These are phyloP conservation scores for Penicillium sp. DNA, from an alignment of 2,329 filamentous ascomycete species.

Conservation along the genomic window DNA sequence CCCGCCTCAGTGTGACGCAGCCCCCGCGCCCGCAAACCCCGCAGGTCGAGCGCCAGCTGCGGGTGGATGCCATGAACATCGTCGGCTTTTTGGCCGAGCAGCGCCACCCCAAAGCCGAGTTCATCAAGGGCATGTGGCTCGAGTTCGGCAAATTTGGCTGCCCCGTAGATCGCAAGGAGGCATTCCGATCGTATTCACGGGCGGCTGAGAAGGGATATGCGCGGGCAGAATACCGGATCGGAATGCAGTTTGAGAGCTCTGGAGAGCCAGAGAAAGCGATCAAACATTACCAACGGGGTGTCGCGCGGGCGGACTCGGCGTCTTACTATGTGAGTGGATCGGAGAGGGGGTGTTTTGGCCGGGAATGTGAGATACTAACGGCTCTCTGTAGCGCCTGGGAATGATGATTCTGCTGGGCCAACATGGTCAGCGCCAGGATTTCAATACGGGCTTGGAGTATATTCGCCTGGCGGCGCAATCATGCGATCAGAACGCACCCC, in stretches of 20 bases:
- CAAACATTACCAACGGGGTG: slow-evolving; percentile 83
- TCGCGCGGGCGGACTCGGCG: slow-evolving; percentile 80
- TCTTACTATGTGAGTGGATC: slow-evolving; percentile 63
- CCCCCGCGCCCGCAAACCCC: slow-evolving; percentile 74
- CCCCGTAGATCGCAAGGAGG: slow-evolving; percentile 90
- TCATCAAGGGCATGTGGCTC: slow-evolving; percentile 93
- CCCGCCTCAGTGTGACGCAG: slow-evolving; percentile 63
- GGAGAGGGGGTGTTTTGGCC: slow-evolving; percentile 5
- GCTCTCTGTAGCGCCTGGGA: slow-evolving; percentile 67
- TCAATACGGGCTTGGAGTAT: slow-evolving; percentile 72
- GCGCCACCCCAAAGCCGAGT: slow-evolving; percentile 88
- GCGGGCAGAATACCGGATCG: slow-evolving; percentile 92
- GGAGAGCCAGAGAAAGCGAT: slow-evolving; percentile 91
- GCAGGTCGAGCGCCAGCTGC: slow-evolving; percentile 83
- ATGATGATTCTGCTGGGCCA: slow-evolving; percentile 98
- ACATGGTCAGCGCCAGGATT: slow-evolving; percentile 85
- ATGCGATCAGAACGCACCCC: slow-evolving; percentile 93
- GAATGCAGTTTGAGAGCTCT: slow-evolving; percentile 96
- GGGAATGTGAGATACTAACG: slow-evolving; percentile 16
- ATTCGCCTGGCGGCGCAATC: slow-evolving; percentile 81
- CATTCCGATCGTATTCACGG: slow-evolving; percentile 80
- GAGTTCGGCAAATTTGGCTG: slow-evolving; percentile 97
- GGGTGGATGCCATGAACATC: slow-evolving; percentile 86
- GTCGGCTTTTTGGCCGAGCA: slow-evolving; percentile 88
- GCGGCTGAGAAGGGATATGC: slow-evolving; percentile 86